phyloP scores from a whole-genome alignment of 176 grass and related monocot species.

The Eleusine coracana region DNA sequence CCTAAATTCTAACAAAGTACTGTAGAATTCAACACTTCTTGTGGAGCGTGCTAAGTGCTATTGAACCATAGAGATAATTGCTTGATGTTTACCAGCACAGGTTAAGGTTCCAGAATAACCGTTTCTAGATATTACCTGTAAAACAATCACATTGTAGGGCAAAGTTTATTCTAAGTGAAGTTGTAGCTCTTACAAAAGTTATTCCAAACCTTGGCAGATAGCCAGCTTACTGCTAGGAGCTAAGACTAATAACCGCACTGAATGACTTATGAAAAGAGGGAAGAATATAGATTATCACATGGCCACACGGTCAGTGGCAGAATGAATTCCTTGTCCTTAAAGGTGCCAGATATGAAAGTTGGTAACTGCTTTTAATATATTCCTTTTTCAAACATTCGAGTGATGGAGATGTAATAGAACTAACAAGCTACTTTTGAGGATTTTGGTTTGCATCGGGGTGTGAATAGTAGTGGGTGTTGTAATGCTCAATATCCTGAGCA shows the following conservation, averaged over 20 bases:
- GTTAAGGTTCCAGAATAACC: background rate
- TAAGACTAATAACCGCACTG: background rate
- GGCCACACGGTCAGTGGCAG: background rate
- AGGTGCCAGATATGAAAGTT: slow-evolving; percentile 8
- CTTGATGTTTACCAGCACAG: background rate
- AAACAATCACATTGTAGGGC: background rate
- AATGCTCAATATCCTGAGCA: background rate
- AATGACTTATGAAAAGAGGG: background rate
- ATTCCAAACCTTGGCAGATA: slow-evolving; percentile 5
- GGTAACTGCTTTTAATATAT: background rate
- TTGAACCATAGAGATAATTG: background rate
- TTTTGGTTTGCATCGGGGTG: slow-evolving; percentile 5
- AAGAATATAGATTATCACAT: background rate
- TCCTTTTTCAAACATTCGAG: background rate
- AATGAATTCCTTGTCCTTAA: background rate
- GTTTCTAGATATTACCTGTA: slow-evolving; percentile 1
- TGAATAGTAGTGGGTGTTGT: background rate
- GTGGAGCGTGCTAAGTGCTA: background rate
- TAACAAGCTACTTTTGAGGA: slow-evolving; percentile 16
- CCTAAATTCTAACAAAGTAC: background rate
- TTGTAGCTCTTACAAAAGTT: slow-evolving; percentile 9
- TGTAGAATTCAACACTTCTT: background rate
- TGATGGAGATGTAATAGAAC: background rate
- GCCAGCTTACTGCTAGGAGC: background rate
- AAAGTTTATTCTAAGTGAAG: slow-evolving; percentile 12